These are phyloP conservation scores for Asclepias syriaca DNA, from an alignment of 257 asterid genomes.

Conservation along the genomic window DNA sequence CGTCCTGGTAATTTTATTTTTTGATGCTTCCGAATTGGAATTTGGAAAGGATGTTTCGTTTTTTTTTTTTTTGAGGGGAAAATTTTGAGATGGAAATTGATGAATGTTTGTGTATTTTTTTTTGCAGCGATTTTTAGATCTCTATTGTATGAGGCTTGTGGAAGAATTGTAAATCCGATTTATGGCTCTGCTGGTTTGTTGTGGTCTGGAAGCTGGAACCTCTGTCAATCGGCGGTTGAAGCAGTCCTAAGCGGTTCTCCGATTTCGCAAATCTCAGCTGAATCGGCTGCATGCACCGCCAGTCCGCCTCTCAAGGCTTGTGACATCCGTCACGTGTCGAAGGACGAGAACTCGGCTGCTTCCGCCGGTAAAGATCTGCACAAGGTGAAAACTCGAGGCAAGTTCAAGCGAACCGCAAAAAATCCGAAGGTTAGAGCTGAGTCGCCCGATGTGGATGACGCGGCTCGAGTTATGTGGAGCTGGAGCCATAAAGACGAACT, in stretches of 20 bases:
- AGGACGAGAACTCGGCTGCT: slow-evolving; percentile 10
- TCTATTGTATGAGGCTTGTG: slow-evolving; percentile 39
- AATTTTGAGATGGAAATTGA: neutral
- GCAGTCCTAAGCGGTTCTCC: slow-evolving; percentile 40
- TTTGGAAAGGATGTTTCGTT: neutral
- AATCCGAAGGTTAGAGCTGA: slow-evolving; percentile 21
- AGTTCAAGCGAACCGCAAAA: slow-evolving; percentile 21
- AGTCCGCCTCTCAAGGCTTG: slow-evolving; percentile 31
- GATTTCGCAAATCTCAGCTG: slow-evolving; percentile 23
- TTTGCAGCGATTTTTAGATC: slow-evolving; percentile 37
- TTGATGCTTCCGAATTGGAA: neutral
- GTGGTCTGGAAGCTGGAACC: slow-evolving; percentile 40
- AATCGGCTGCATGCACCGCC: slow-evolving; percentile 21
- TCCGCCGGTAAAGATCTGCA: slow-evolving; percentile 17
- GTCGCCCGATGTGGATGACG: slow-evolving; percentile 30
- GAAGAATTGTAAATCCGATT: slow-evolving; percentile 39
- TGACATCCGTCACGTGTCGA: slow-evolving; percentile 37
- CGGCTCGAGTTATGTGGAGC: slow-evolving; percentile 44
- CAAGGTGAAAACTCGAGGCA: slow-evolving; percentile 16
- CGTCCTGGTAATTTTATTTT: slow-evolving; percentile 28
- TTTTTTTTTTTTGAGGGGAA: neutral
- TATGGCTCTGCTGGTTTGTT: slow-evolving; percentile 36
- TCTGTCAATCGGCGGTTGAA: slow-evolving; percentile 40
- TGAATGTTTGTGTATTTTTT: neutral
- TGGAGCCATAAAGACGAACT: slow-evolving; percentile 27